Base-by-base conservation (phyloP, 2,329 filamentous ascomycete species). In the Davidsoniella australis region DNA sequence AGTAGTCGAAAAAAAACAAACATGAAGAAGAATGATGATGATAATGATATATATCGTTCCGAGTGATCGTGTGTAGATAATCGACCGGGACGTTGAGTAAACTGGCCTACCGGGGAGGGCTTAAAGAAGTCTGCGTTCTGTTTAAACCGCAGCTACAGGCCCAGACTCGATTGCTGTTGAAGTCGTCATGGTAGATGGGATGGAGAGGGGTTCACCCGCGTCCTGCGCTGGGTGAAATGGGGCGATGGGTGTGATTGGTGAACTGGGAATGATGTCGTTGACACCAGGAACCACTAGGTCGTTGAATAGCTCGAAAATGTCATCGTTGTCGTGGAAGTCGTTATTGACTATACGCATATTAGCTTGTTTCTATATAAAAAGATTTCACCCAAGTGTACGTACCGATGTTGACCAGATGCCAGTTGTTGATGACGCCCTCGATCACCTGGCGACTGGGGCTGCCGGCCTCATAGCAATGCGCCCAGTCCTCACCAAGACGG, bases 391-490 rank as follows among this genome's bases (percentile, higher is more conserved):
- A 33, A 33, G 6, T 29, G 6, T 10, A 33, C 29, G 8, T 33
- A 88, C 85, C 85, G 58, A 98, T 94, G 61, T 98, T 98, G 57
- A 98, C 76, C 52, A 98, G 70, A 61, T 87, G 89, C 87, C 89
- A 98, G 47, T 78, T 79, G 53, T 89, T 80, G 77, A 95, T 91
- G 54, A 96, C 72, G 48, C 75, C 72, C 57, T 88, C 76, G 55
- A 98, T 83, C 54, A 96, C 66, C 54, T 79, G 73, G 48, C 89
- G 77, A 60, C 85, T 93, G 29, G 84, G 78, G 55, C 79, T 87
- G 52, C 71, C 70, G 53, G 80, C 71, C 37, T 87, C 77, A 61
- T 94, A 86, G 62, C 91, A 98, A 59, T 85, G 85, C 18, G 85
- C 85, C 91, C 91, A 98, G 61, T 98, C 88, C 51, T 82, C 75